phyloP scores from a whole-genome alignment of 305 asterid species.

The Solanum hybrid region DNA sequence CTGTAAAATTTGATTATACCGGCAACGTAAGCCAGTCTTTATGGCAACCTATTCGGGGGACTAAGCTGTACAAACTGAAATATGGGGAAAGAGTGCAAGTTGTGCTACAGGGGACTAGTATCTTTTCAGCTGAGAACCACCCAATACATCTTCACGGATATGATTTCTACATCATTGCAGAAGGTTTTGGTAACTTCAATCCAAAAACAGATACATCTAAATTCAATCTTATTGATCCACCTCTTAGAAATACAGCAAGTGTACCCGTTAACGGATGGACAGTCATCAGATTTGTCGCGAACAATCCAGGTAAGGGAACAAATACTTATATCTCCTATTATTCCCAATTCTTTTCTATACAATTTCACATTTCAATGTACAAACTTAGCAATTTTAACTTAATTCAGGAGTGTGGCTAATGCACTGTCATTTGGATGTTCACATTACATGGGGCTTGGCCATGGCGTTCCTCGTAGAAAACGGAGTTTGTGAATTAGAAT shows the following conservation, averaged over 20 bases:
- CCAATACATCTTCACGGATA: slow-evolving; percentile 82
- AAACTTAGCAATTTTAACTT: not conserved
- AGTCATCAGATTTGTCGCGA: slow-evolving; percentile 66
- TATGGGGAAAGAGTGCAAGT: slow-evolving; percentile 59
- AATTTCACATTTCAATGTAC: not conserved
- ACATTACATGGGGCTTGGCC: slow-evolving; percentile 73
- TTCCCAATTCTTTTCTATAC: not conserved
- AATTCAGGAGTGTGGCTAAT: slow-evolving; percentile 65
- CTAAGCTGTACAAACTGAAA: slow-evolving; percentile 54
- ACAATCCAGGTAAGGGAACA: slow-evolving; percentile 61
- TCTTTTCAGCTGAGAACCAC: slow-evolving; percentile 65
- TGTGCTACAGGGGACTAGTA: slow-evolving; percentile 68
- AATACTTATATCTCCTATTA: not conserved
- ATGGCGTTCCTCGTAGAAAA: slow-evolving; percentile 68
- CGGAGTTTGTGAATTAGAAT: slow-evolving; percentile 47
- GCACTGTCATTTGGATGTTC: slow-evolving; percentile 91
- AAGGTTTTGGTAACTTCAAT: slow-evolving; percentile 73
- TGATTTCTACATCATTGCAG: slow-evolving; percentile 62
- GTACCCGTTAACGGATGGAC: slow-evolving; percentile 84
- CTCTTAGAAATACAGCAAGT: slow-evolving; percentile 53
- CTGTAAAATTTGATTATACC: slow-evolving; percentile 45
- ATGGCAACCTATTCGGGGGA: slow-evolving; percentile 2
- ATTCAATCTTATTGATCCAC: slow-evolving; percentile 72
- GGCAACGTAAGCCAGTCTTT: slow-evolving; percentile 15
- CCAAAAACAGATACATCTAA: slow-evolving; percentile 36